Percentiles rank a stretch among this genome's conserved stretches.
Conservation (phyloP, 495 filamentous ascomycete genomes). For the Articulospora tetracladia region DNA sequence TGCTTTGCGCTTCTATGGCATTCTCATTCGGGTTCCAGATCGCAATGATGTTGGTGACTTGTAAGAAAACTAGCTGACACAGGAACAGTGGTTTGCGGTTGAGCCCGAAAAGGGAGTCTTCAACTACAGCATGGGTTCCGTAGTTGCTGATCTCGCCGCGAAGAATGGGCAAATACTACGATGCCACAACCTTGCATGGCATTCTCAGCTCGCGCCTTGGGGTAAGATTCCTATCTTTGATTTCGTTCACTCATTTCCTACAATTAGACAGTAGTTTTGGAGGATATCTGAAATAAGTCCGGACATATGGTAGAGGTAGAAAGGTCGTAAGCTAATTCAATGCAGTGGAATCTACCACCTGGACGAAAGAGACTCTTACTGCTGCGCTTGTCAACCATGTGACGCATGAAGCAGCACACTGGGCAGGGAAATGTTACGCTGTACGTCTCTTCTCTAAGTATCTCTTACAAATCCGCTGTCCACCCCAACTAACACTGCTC, state of each 20-base stretch:
- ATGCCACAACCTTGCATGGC: constrained; percentile 62
- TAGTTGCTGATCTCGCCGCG: constrained; percentile 45
- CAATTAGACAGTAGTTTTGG: no score
- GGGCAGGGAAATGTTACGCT: constrained; percentile 46
- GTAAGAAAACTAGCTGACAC: no score
- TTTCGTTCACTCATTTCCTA: neutral
- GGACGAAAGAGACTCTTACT: constrained; percentile 48
- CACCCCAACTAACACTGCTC: constrained; percentile 27
- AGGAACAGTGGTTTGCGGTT: constrained; percentile 42
- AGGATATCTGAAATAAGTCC: no score
- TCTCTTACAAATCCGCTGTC: neutral
- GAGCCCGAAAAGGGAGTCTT: constrained; percentile 46
- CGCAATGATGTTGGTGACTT: no score
- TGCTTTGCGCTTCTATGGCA: no score
- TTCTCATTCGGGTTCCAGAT: no score
- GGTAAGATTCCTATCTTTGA: constrained; percentile 28
- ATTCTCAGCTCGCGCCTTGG: constrained; percentile 57
- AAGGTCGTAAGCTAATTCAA: neutral
- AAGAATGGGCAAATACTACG: constrained; percentile 50
- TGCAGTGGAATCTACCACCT: constrained; percentile 40
- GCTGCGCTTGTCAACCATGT: constrained; percentile 51
- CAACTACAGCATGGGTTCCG: constrained; percentile 45
- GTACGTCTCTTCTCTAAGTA: neutral
- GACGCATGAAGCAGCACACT: constrained; percentile 47
- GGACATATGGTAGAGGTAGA: no score